Evolutionary conservation across 495 filamentous ascomycete species (phyloP), one percentile per base, ranked within the genome.

Genomic region (Astrothelium subdiscretum): DNA sequence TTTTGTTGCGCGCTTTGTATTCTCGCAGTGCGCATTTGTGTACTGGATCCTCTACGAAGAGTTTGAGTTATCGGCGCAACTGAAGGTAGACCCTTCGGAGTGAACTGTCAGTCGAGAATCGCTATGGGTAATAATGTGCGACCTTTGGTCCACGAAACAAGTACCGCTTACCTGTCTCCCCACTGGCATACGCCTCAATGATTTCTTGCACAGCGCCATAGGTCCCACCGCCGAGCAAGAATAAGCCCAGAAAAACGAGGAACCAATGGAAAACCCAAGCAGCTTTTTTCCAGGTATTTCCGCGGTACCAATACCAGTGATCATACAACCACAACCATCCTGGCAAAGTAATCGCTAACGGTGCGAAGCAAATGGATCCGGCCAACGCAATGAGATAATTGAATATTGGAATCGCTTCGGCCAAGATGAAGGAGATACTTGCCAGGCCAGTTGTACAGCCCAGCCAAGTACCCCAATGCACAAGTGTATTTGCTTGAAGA

Each of bases 251-350:
- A 4, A 67, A 13, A 3, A 70, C 66, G 64, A 75, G 63, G 15
- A 70, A 62, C 42, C 59, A 67, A 58, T 75, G 68, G 13, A 67
- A 24, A 57, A 48, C 63, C 57, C 64, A 76, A 10, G 60, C 42
- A 2, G 62, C 32, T 59, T 70, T 68, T 62, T 71, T 63, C 35
- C 32, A 42, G 5, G 62, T 44, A 24, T 20, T 66, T 0, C 73
- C 75, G 3, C 57, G 72, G 63, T 70, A 65, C 61, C 76, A 78
- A 32, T 74, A 61, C 0, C 62, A 61, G 61, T 78, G 74, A 54
- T 75, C 74, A 66, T 78, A 72, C 29, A 80, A 29, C 79, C 78
- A 81, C n/a, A 80, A 60, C 68, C 71, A 75, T 0, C 74, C 76
- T 0, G 77, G 79, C 43, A 80, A 68, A 22, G 63, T 67, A 29